A percentile compares a stretch with the other conserved stretches of the same genome.
Evolutionary conservation across 1,284 basidiomycete species (phyloP).

Genomic region (Schizopora paradoxa): DNA sequence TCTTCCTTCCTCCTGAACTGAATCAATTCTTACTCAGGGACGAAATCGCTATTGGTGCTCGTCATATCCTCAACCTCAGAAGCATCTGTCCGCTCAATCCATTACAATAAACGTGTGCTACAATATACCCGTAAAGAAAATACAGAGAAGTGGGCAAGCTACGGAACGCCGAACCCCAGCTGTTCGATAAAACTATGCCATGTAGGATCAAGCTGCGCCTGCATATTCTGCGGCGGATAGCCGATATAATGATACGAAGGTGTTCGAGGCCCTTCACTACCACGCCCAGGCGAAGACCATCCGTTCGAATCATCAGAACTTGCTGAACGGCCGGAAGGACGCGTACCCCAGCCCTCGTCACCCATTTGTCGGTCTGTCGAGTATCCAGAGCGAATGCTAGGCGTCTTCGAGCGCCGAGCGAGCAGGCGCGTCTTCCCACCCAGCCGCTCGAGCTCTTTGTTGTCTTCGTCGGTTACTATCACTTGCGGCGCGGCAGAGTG

Average conservation of each 20-base stretch:
- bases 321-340: neutral
- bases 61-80: too few relatives aligned
- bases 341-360: slow-evolving; percentile 1
- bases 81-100: too few relatives aligned
- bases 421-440: slow-evolving; percentile 54
- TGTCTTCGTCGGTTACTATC: neutral
- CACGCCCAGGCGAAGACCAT: slow-evolving; percentile 1
- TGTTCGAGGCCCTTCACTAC: slow-evolving; percentile 5
- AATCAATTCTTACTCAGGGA: too few relatives aligned
- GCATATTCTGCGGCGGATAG: too few relatives aligned
- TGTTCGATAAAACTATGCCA: slow-evolving; percentile 68
- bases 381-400: slow-evolving; percentile 1
- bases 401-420: slow-evolving; percentile 19
- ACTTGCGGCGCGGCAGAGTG: slow-evolving; percentile 25
- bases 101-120: too few relatives aligned
- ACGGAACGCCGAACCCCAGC: slow-evolving; percentile 49
- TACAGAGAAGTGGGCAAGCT: too few relatives aligned
- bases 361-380: neutral
- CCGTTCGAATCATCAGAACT: neutral
- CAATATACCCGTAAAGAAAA: too few relatives aligned
- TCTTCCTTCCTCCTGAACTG: too few relatives aligned
- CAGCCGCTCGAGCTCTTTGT: slow-evolving; percentile 53
- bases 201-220: slow-evolving; percentile 46
- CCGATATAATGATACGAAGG: too few relatives aligned
- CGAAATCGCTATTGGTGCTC: too few relatives aligned